These are phyloP conservation scores for Phialophora verrucosa DNA, from an alignment of 2,329 filamentous ascomycete species.

Conservation along the genomic window DNA sequence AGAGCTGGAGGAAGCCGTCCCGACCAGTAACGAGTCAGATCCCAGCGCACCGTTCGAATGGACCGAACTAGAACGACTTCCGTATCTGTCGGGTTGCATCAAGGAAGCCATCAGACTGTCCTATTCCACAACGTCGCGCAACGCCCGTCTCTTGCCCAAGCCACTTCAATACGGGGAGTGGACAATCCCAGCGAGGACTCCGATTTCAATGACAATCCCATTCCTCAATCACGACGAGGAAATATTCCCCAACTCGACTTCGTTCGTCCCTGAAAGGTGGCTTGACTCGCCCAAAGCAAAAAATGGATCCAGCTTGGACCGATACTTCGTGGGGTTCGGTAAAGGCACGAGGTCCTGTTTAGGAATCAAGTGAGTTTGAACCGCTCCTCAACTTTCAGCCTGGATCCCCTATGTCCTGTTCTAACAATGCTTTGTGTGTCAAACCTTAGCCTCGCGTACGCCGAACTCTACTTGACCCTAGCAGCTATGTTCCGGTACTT, in stretches of 20 bases:
- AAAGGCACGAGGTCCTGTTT: constrained; percentile 46
- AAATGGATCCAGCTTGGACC: constrained; percentile 35
- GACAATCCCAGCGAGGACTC: constrained; percentile 43
- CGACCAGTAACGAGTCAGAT: constrained; percentile 15
- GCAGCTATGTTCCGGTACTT: constrained; percentile 37
- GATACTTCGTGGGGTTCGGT: constrained; percentile 48
- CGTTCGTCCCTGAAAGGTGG: constrained; percentile 45
- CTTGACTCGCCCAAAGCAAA: constrained; percentile 28
- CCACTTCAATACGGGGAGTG: constrained; percentile 42
- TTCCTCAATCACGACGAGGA: constrained; percentile 43
- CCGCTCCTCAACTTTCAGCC: background rate
- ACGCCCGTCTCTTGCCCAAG: constrained; percentile 35
- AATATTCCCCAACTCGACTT: constrained; percentile 43
- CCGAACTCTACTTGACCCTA: constrained; percentile 42
- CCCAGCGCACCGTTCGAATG: constrained; percentile 22
- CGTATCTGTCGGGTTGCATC: constrained; percentile 42
- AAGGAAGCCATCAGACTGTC: constrained; percentile 41
- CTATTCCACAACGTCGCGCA: constrained; percentile 29
- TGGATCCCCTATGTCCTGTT: no score
- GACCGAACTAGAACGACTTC: constrained; percentile 40
- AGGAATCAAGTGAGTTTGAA: constrained; percentile 40
- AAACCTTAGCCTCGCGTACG: constrained; percentile 35
- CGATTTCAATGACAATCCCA: constrained; percentile 40
- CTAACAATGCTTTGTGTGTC: background rate
- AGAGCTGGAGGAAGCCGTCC: constrained; percentile 23